Evolutionary conservation across 257 asterid genomes (phyloP).

Genomic region (Solanum arcanum): DNA sequence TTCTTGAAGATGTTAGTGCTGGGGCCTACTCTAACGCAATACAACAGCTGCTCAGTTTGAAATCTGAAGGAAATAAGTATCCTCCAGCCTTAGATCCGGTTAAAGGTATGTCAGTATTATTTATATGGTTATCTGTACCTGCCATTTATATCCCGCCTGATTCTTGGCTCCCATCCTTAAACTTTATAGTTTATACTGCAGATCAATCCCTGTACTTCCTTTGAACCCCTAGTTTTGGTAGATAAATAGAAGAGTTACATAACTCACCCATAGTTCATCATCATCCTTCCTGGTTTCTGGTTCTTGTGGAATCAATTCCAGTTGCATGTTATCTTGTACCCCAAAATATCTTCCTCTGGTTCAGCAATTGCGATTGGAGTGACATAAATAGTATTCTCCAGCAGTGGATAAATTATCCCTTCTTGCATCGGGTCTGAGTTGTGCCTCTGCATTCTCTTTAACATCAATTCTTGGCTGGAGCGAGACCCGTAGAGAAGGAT

Average conservation of each 20-base stretch:
- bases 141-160: background rate
- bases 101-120: conserved; percentile 42
- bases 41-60: conserved; percentile 57
- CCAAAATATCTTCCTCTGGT: background rate
- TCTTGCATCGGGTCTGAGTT: background rate
- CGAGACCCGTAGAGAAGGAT: background rate
- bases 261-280: background rate
- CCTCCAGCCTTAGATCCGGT: conserved; percentile 90
- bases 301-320: background rate
- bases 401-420: background rate
- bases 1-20: conserved; percentile 80
- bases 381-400: background rate
- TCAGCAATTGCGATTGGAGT: background rate
- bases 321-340: background rate
- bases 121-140: background rate
- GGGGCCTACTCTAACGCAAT: conserved; percentile 77
- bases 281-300: background rate
- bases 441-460: background rate
- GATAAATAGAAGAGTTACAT: background rate
- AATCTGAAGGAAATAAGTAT: conserved; percentile 72
- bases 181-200: background rate
- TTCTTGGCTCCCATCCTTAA: background rate
- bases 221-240: background rate
- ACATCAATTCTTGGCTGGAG: background rate
- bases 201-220: background rate